Base-by-base conservation (phyloP, 257 asterid genomes). In the Leonotis leonurus region DNA sequence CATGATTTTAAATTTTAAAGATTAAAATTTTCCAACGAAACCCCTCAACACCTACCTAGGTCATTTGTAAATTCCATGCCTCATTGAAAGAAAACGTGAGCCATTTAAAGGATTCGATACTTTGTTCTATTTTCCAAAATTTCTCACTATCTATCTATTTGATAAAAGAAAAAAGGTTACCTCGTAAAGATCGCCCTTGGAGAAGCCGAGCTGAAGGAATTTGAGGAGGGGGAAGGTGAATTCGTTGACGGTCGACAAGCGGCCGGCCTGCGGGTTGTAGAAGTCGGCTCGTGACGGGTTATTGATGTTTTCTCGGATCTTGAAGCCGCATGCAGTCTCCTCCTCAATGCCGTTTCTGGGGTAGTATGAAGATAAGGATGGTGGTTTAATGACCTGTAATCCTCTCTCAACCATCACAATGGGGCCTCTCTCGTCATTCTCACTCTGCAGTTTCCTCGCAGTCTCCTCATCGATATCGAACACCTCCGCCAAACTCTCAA, bases 211-310 rank as follows among this genome's bases (percentile, higher is more conserved):
- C 67, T 39, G 76, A 46, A 85, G 60, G 81, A 69, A 56, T 35
- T 70, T 26, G 68, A 88, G 96, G 25, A 88, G 65, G 2, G 95
- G 95, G 27, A 85, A 84, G 1, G 81, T 83, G 36, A 55, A 58
- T 80, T 85, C 60, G 73, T 80, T 78, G 35, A 77, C 64, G 74
- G 89, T 82, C 74, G 83, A 66, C 43, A 73, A 64, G 3, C 89
- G 71, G 0, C 97, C 94, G 3, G 93, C 95, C 3, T 72, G 77
- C 10, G 89, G 85, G 72, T 84, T 85, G 67, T 73, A 88, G 13
- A 86, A 16, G 41, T 88, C 96, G 22, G 93, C 87, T 11, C 83
- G 80, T 24, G 80, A 57, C 1, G 86, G 78, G 1, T 59, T 65
- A 37, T 82, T 81, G 10, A 83, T 61, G 65, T 80, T 84, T 40